Conservation (phyloP, 805 yeast genomes). For the Metschnikowia cerradonensis region DNA sequence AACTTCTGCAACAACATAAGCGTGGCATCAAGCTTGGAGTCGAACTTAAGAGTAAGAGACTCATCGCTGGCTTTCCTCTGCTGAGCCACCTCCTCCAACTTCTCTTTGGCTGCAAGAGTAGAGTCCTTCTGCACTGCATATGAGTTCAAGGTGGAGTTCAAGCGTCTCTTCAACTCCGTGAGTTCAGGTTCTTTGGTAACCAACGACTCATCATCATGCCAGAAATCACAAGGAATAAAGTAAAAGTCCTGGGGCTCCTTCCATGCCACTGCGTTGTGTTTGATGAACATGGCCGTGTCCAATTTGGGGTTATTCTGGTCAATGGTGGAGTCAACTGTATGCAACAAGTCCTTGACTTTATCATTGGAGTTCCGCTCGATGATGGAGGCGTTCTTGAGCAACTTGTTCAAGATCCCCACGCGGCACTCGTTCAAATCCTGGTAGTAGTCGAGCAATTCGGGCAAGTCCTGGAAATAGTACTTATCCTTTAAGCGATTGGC, state of each 20-base stretch:
- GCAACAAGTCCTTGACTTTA: slow-evolving; percentile 47
- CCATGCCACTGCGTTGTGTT: slow-evolving; percentile 78
- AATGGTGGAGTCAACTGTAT: slow-evolving; percentile 51
- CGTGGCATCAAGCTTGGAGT: slow-evolving; percentile 50
- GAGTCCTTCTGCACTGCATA: slow-evolving; percentile 39
- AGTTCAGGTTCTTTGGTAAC: slow-evolving; percentile 56
- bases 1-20: slow-evolving; percentile 55
- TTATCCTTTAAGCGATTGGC: slow-evolving; percentile 93
- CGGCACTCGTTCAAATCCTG: slow-evolving; percentile 83
- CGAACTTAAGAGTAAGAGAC: slow-evolving; percentile 47
- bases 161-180: slow-evolving; percentile 48
- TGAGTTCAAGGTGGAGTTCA: slow-evolving; percentile 38
- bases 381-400: slow-evolving; percentile 57
- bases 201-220: slow-evolving; percentile 93
- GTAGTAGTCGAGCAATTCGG: slow-evolving; percentile 78
- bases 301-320: slow-evolving; percentile 66
- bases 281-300: slow-evolving; percentile 87
- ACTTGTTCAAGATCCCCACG: slow-evolving; percentile 63
- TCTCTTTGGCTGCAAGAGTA: slow-evolving; percentile 49
- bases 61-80: slow-evolving; percentile 31
- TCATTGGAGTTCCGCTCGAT: slow-evolving; percentile 52
- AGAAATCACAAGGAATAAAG: slow-evolving; percentile 83
- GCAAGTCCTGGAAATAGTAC: slow-evolving; percentile 86
- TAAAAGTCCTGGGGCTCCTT: slow-evolving; percentile 80
- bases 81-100: slow-evolving; percentile 41